Evolutionary conservation across 169 alveolate genomes (phyloP).

Genomic region (Plasmodium blacklocki): DNA sequence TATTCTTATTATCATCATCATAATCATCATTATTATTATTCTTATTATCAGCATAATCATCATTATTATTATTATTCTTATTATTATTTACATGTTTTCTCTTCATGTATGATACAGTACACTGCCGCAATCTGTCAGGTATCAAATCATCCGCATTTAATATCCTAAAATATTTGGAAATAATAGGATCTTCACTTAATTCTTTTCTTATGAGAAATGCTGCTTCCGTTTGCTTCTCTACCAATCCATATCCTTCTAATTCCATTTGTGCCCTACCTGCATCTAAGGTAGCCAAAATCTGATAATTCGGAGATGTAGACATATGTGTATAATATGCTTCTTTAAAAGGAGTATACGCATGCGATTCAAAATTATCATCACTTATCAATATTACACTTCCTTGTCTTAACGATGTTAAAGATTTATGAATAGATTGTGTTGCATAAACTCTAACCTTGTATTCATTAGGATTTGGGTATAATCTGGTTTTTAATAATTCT

Average conservation of each 20-base stretch:
- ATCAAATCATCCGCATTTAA: conserved; percentile 53
- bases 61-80: background rate
- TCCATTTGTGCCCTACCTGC: conserved; percentile 84
- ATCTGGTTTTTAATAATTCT: conserved; percentile 59
- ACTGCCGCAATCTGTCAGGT: conserved; percentile 72
- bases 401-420: conserved; percentile 80
- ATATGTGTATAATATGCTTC: conserved; percentile 83
- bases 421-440: conserved; percentile 81
- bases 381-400: conserved; percentile 80
- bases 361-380: conserved; percentile 80
- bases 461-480: conserved; percentile 78
- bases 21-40: background rate
- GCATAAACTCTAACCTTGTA: conserved; percentile 82
- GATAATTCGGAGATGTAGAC: conserved; percentile 84
- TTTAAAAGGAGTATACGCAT: conserved; percentile 80
- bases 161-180: conserved; percentile 72
- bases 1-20: background rate
- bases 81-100: background rate
- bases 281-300: conserved; percentile 79
- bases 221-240: conserved; percentile 79
- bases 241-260: conserved; percentile 80
- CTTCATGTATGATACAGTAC: conserved; percentile 30
- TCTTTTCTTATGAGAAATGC: conserved; percentile 77
- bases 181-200: conserved; percentile 76
- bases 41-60: background rate